Evolutionary conservation across 306 rosid species (phyloP).

Genomic region (Oxytropis ochrocephala): DNA sequence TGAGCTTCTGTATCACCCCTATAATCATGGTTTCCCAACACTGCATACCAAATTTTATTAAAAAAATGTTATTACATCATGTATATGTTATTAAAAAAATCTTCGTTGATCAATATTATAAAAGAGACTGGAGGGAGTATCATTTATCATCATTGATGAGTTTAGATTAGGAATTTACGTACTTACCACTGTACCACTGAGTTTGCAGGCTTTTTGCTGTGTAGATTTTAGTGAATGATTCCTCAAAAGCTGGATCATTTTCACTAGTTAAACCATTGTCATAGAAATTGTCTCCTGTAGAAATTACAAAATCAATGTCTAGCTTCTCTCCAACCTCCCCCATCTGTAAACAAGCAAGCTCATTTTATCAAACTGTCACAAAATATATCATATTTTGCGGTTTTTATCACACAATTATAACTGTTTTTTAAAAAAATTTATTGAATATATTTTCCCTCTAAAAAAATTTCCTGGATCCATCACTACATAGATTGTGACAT

Average conservation of each 20-base stretch:
- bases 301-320: no score
- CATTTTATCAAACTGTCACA: not conserved
- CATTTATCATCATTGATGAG: not conserved
- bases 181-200: constrained; percentile 41
- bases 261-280: no score
- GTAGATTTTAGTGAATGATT: constrained; percentile 41
- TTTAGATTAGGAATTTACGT: constrained; percentile 25
- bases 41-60: constrained; percentile 23
- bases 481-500: no score
- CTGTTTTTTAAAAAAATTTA: no score
- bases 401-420: no score
- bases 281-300: no score
- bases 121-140: no score
- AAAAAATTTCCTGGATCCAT: no score
- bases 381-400: no score
- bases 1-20: constrained; percentile 52
- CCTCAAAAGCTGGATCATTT: constrained; percentile 36
- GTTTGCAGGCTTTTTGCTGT: no score
- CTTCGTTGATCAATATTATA: no score
- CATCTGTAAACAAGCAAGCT: constrained; percentile 32
- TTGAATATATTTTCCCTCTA: no score
- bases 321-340: constrained; percentile 42
- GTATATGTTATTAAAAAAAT: not conserved
- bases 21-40: constrained; percentile 58
- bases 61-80: not conserved